A percentile compares a stretch with the other conserved stretches of the same genome.
phyloP scores from a whole-genome alignment of 805 yeast species.

The Hanseniaspora taiwanica region DNA sequence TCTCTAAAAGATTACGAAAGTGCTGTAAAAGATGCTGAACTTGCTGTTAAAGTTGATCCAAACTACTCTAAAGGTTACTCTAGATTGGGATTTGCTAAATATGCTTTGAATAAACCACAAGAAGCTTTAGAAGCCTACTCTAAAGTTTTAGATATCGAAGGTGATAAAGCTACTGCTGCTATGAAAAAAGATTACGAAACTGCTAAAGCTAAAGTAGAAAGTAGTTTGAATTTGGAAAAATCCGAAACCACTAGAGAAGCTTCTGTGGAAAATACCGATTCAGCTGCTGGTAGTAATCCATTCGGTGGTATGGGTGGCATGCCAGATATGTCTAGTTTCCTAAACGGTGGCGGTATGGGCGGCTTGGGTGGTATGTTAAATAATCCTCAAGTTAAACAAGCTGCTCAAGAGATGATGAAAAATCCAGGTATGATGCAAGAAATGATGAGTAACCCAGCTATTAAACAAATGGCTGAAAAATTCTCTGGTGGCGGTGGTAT shows the following conservation, averaged over 20 bases:
- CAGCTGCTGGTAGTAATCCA: slow-evolving; percentile 18
- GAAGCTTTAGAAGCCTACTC: slow-evolving; percentile 86
- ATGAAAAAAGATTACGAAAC: slow-evolving; percentile 91
- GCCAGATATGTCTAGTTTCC: slow-evolving; percentile 64
- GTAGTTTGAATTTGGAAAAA: slow-evolving; percentile 39
- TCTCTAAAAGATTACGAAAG: slow-evolving; percentile 58
- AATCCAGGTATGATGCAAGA: slow-evolving; percentile 66
- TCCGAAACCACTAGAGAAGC: slow-evolving; percentile 13
- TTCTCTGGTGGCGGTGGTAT: slow-evolving; percentile 54
- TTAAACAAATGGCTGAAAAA: slow-evolving; percentile 72
- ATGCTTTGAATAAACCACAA: slow-evolving; percentile 86
- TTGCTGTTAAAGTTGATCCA: slow-evolving; percentile 69
- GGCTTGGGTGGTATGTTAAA: slow-evolving; percentile 55
- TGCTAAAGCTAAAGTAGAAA: slow-evolving; percentile 78
- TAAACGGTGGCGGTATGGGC: slow-evolving; percentile 38
- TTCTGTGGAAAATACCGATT: slow-evolving; percentile 13
- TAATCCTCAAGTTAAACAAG: slow-evolving; percentile 86
- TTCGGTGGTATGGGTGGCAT: slow-evolving; percentile 34
- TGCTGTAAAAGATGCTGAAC: slow-evolving; percentile 75
- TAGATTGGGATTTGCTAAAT: slow-evolving; percentile 85
- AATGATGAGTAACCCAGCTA: slow-evolving; percentile 67
- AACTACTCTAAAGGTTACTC: slow-evolving; percentile 85
- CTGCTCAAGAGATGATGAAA: slow-evolving; percentile 79
- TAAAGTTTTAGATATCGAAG: slow-evolving; percentile 77
- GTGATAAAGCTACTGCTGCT: slow-evolving; percentile 69